Evolutionary conservation across 805 yeast species (phyloP), one percentile per base, ranked within the genome.

Genomic region (Lipomyces starkeyi): DNA sequence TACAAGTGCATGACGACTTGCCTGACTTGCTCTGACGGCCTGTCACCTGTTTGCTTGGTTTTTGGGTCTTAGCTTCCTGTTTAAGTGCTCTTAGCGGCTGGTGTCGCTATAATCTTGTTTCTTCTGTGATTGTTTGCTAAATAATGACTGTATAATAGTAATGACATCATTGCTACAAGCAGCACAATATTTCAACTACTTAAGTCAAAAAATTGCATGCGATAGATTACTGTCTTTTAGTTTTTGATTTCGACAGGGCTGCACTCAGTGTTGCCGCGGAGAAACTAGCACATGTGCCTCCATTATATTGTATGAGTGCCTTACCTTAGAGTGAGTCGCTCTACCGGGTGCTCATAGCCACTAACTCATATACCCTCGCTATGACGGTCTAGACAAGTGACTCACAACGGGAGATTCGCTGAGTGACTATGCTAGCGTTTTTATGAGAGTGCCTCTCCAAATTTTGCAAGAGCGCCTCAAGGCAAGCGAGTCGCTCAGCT

Each of bases 321-420:
- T n/a, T 52, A 3, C 55, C 55, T 52, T 52, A 52, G 55, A 52
- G 55, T n/a, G 55, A 52, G 55, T 52, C 55, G 55, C 55, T 52
- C 29, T 52, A 3, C 55, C 1, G 55, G 55, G 55, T 52, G 55
- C 55, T 52, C 55, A 11, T 52, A 1, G 55, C 55, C 55, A 52
- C 55, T 52, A 52, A 52, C 25, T 52, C 25, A 1, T 52, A 52
- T 5, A 52, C 5, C 1, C 22, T 52, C 55, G 55, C 55, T 34
- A 47, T 47, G 53, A 47, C 53, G 53, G 53, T 47, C 53, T 7
- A 3, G 53, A 47, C 53, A 47, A 47, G 53, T 47, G 53, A 47
- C 53, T 47, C 53, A 47, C 53, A 47, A 47, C 3, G 53, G 53
- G 53, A 47, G 6, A 47, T 47, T 47, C 53, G 53, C 53, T 47